These are phyloP conservation scores for Plantago elongata DNA, from an alignment of 257 asterid genomes.

Conservation along the genomic window DNA sequence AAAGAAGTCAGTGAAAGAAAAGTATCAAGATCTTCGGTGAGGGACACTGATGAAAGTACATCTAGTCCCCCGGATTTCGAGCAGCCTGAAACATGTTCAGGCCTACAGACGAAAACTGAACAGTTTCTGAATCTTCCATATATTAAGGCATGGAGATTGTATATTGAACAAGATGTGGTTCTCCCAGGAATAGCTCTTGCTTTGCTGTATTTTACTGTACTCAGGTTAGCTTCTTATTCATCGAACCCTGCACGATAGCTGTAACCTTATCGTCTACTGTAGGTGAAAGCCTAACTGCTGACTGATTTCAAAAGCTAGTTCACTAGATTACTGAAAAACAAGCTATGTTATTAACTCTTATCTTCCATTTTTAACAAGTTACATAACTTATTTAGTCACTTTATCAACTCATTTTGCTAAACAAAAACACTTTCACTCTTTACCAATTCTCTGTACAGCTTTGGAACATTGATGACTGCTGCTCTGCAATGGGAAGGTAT, in stretches of 20 bases:
- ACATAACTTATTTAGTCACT: no score
- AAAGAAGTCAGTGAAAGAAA: slow-evolving; percentile 40
- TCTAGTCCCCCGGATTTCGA: slow-evolving; percentile 23
- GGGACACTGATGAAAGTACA: slow-evolving; percentile 25
- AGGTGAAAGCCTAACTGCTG: no score
- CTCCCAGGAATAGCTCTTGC: slow-evolving; percentile 87
- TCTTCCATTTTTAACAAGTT: no score
- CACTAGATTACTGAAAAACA: no score
- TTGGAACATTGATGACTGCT: slow-evolving; percentile 94
- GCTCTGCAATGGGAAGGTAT: slow-evolving; percentile 84
- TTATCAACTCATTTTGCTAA: no score
- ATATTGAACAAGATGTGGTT: slow-evolving; percentile 59
- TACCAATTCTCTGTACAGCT: slow-evolving; percentile 39
- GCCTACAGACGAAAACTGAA: slow-evolving; percentile 12
- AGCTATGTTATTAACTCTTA: no score
- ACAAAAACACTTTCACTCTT: background rate
- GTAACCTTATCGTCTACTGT: no score
- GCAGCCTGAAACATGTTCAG: slow-evolving; percentile 22
- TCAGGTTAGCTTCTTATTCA: slow-evolving; percentile 39
- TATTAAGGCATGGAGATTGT: slow-evolving; percentile 68
- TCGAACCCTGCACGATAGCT: no score
- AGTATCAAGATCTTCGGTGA: slow-evolving; percentile 25
- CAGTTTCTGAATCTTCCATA: slow-evolving; percentile 38
- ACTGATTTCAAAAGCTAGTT: no score
- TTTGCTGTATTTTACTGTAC: slow-evolving; percentile 68